Conservation (phyloP, 768 basidiomycete species). For the Hygrophorus russula region DNA sequence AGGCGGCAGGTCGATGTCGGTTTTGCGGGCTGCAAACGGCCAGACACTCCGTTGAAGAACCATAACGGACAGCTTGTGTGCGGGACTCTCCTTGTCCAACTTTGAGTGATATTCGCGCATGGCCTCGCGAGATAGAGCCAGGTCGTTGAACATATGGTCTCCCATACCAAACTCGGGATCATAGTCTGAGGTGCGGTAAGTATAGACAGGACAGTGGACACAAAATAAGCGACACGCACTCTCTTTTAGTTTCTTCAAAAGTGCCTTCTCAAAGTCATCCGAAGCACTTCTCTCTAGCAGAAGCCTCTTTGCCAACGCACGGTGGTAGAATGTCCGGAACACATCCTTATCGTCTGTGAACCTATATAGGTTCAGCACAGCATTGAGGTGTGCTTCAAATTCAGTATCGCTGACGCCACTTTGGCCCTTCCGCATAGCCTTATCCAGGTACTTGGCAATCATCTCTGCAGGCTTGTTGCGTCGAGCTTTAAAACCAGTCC, state of each 20-base stretch:
- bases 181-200: conserved; percentile 45
- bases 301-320: conserved; percentile 77
- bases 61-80: conserved; percentile 55
- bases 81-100: conserved; percentile 23
- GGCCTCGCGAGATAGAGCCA: conserved; percentile 64
- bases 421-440: conserved; percentile 80
- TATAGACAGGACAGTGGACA: not conserved
- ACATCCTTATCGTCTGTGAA: conserved; percentile 92
- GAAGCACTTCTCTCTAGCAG: conserved; percentile 78
- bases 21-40: conserved; percentile 58
- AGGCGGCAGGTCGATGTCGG: conserved; percentile 41
- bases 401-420: conserved; percentile 48
- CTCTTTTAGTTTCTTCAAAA: conserved; percentile 80
- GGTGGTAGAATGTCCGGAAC: conserved; percentile 87
- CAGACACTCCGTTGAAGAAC: conserved; percentile 84
- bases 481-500: conserved; percentile 60
- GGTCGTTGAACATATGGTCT: conserved; percentile 91
- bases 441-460: conserved; percentile 87
- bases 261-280: conserved; percentile 75
- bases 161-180: conserved; percentile 94
- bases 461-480: conserved; percentile 84
- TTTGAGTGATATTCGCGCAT: conserved; percentile 55
- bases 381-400: conserved; percentile 55
- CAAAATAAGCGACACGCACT: conserved; percentile 22
- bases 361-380: conserved; percentile 63